Percentiles rank a stretch among this genome's conserved stretches.
These are phyloP conservation scores for Eustoma russellianum DNA, from an alignment of 257 asterid species.

Conservation along the genomic window DNA sequence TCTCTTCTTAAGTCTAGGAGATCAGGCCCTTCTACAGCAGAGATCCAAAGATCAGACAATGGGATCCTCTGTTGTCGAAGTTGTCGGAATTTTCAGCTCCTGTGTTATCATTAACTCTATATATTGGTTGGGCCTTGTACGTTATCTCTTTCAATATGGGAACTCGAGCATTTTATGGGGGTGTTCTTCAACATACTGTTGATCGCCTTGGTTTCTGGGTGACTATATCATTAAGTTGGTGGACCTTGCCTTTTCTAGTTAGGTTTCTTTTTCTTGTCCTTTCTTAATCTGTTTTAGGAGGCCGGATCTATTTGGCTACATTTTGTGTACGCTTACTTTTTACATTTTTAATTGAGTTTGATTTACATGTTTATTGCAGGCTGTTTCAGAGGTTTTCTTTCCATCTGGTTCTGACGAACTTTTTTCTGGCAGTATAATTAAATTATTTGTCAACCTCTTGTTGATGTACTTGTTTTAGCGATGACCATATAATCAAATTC, in stretches of 20 bases:
- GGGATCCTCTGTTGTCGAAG: too few species aligned
- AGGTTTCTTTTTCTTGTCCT: background rate
- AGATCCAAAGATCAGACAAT: too few species aligned
- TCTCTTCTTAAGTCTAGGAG: too few species aligned
- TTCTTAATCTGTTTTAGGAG: background rate
- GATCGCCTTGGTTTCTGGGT: too few species aligned
- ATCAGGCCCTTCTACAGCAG: too few species aligned
- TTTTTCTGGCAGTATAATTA: conserved; percentile 30
- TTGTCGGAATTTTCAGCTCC: too few species aligned
- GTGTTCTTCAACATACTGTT: too few species aligned
- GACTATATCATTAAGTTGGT: background rate
- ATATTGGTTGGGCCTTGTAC: too few species aligned
- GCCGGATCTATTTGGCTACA: background rate
- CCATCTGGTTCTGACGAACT: conserved; percentile 40
- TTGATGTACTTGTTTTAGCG: background rate
- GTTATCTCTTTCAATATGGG: too few species aligned
- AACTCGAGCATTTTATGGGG: too few species aligned
- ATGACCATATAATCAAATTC: too few species aligned
- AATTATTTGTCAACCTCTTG: background rate
- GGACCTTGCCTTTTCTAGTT: background rate
- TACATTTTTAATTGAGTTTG: background rate
- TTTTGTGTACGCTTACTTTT: background rate
- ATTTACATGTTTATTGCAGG: conserved; percentile 15
- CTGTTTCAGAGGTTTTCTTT: conserved; percentile 39
- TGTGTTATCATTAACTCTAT: too few species aligned